A percentile compares a stretch with the other conserved stretches of the same genome.
phyloP scores from a whole-genome alignment of 2,329 filamentous ascomycete species.

The Colletotrichum filicis region DNA sequence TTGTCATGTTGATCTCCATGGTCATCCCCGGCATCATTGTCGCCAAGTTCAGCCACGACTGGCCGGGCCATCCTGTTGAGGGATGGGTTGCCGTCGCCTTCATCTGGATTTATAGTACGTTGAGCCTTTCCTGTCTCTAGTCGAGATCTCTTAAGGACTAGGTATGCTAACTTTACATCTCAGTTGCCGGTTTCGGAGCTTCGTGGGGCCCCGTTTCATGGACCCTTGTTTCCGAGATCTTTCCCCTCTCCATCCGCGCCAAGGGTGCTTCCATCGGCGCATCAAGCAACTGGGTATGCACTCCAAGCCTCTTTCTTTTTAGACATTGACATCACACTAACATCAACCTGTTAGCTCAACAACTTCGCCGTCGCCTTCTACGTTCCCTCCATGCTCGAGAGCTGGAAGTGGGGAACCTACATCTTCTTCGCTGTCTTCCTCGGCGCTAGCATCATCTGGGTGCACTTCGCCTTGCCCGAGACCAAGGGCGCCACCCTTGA shows the following conservation, averaged over 20 bases:
- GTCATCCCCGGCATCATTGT: slow-evolving; percentile 54
- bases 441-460: slow-evolving; percentile 57
- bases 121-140: background rate
- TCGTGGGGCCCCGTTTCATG: slow-evolving; percentile 48
- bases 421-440: slow-evolving; percentile 67
- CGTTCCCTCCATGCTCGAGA: slow-evolving; percentile 53
- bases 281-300: slow-evolving; percentile 53
- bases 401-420: slow-evolving; percentile 62
- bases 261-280: slow-evolving; percentile 54
- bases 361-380: slow-evolving; percentile 60
- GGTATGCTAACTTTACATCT: background rate
- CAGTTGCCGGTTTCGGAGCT: slow-evolving; percentile 39
- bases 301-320: too few species aligned
- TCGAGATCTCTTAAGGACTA: background rate
- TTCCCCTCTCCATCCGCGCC: slow-evolving; percentile 50
- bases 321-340: background rate
- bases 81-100: slow-evolving; percentile 51
- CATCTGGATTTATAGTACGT: slow-evolving; percentile 42
- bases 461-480: slow-evolving; percentile 63
- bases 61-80: slow-evolving; percentile 47
- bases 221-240: slow-evolving; percentile 50
- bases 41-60: slow-evolving; percentile 49
- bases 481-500: slow-evolving; percentile 66
- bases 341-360: slow-evolving; percentile 43
- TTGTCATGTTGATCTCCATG: slow-evolving; percentile 51